Percentiles rank a stretch among this genome's conserved stretches.
Conservation (phyloP, 106 monocot species). For the Phalaenopsis aphrodite region DNA sequence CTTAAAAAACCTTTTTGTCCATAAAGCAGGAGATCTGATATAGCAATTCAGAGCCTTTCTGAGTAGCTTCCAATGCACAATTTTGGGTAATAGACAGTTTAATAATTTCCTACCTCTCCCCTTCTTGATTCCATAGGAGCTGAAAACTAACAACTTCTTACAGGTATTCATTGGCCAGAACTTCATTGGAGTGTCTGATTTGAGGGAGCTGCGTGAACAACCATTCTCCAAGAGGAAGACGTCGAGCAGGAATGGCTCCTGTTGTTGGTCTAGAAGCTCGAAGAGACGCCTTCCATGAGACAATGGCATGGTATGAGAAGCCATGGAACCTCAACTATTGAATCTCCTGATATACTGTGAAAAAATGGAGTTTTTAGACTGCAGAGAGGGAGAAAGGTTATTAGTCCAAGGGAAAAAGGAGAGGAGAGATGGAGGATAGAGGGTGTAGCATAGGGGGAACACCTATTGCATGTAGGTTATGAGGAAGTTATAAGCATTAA, state of each 20-base stretch:
- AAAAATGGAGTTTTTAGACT: background rate
- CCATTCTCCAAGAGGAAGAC: background rate
- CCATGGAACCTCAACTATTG: background rate
- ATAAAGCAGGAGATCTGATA: background rate
- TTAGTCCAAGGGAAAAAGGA: too few species aligned
- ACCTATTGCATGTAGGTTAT: background rate
- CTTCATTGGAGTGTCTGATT: background rate
- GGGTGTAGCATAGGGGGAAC: too few species aligned
- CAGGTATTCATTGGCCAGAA: background rate
- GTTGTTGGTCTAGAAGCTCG: conserved; percentile 1
- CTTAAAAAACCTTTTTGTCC: background rate
- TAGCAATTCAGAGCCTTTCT: background rate
- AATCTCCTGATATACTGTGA: too few species aligned
- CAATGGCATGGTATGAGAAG: background rate
- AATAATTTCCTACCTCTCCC: background rate
- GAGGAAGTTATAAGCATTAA: background rate
- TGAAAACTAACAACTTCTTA: background rate
- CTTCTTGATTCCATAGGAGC: background rate
- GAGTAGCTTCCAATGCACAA: background rate
- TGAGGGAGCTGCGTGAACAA: too few species aligned
- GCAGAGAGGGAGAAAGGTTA: too few species aligned
- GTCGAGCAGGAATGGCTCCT: conserved; percentile 1
- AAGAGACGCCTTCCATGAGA: background rate
- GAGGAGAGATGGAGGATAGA: background rate
- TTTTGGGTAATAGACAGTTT: background rate